These are phyloP conservation scores for Myxozyma udenii DNA, from an alignment of 805 yeast species.

Conservation along the genomic window DNA sequence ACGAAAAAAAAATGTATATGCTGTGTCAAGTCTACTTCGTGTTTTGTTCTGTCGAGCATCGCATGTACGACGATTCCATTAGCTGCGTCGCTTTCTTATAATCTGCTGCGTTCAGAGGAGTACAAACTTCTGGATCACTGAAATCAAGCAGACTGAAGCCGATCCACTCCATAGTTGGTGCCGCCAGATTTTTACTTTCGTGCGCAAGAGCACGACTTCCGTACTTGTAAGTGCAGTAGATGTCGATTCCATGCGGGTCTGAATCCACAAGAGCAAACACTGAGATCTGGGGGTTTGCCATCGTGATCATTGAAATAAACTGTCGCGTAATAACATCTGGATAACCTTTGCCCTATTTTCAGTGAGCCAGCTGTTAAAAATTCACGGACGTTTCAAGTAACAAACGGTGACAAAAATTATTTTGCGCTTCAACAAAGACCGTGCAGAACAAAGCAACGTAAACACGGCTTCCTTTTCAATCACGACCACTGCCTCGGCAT, in stretches of 20 bases:
- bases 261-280: conserved; percentile 56
- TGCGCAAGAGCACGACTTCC: conserved; percentile 28
- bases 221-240: conserved; percentile 42
- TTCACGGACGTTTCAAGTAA: not conserved
- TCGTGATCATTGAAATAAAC: conserved; percentile 40
- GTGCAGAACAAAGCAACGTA: conserved; percentile 5
- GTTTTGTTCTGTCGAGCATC: not conserved
- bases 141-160: conserved; percentile 48
- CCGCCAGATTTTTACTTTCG: conserved; percentile 15
- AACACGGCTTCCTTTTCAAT: conserved; percentile 49
- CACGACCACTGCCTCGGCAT: conserved; percentile 38
- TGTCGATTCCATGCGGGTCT: conserved; percentile 62
- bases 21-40: not conserved
- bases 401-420: conserved; percentile 44
- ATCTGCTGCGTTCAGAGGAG: conserved; percentile 37
- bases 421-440: not conserved
- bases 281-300: conserved; percentile 39
- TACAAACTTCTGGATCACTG: conserved; percentile 33
- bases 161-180: conserved; percentile 34
- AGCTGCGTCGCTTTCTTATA: conserved; percentile 37
- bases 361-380: not conserved
- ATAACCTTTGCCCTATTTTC: conserved; percentile 54
- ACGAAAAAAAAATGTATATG: not conserved
- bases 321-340: conserved; percentile 57
- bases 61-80: conserved; percentile 25